phyloP scores from a whole-genome alignment of 2,329 filamentous ascomycete species.

The Lecanicillium sp. region DNA sequence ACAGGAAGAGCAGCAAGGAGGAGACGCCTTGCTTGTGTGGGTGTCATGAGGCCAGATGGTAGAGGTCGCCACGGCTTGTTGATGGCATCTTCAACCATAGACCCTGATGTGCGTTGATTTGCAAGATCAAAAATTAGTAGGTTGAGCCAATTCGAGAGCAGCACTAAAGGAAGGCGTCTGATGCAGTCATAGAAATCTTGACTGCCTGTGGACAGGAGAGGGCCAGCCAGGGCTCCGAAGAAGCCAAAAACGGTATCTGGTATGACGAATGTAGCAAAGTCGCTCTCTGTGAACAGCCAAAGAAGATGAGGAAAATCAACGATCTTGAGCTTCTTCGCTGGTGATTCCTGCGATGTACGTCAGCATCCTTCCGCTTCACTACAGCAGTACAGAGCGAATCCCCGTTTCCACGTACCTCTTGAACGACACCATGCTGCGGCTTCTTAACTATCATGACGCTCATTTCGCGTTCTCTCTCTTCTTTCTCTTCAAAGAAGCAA shows the following conservation, averaged over 20 bases:
- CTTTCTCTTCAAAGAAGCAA: too few species aligned
- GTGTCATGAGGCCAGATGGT: conserved; percentile 21
- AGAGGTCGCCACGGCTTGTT: conserved; percentile 34
- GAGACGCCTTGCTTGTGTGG: conserved; percentile 16
- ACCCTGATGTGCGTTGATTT: conserved; percentile 28
- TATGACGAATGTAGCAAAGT: conserved; percentile 13
- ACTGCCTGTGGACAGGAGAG: conserved; percentile 5
- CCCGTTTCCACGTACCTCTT: too few species aligned
- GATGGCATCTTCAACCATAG: conserved; percentile 29
- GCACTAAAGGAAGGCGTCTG: too few species aligned
- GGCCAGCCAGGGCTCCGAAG: conserved; percentile 6
- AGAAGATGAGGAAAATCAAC: neutral
- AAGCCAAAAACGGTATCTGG: conserved; percentile 10
- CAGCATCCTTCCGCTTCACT: too few species aligned
- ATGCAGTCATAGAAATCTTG: neutral
- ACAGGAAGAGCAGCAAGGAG: conserved; percentile 18
- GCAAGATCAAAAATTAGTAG: conserved; percentile 25
- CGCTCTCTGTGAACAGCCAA: conserved; percentile 12
- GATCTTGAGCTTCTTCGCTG: neutral
- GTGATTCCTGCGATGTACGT: too few species aligned
- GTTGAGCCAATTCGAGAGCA: conserved; percentile 13
- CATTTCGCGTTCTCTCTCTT: too few species aligned
- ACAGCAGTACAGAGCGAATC: too few species aligned
- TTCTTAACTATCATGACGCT: too few species aligned
- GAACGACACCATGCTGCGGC: too few species aligned